These are phyloP conservation scores for Pulchroboletus neoregius DNA, from an alignment of 1,284 basidiomycete genomes.

Conservation along the genomic window DNA sequence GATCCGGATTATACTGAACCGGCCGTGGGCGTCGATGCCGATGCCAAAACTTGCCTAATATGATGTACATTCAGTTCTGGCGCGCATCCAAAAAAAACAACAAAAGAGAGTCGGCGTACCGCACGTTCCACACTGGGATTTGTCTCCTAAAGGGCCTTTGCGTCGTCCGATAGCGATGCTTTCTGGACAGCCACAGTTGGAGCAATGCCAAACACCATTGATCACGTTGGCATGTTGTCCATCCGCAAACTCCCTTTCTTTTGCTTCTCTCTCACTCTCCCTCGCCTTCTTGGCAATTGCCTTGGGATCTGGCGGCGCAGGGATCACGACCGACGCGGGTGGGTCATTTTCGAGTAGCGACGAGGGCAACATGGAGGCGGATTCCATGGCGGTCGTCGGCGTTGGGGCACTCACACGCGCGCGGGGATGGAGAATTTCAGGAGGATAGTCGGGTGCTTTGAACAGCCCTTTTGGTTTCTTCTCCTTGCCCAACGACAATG, in stretches of 20 bases:
- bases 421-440: slow-evolving; percentile 52
- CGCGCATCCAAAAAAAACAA: background rate
- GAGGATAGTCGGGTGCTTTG: slow-evolving; percentile 61
- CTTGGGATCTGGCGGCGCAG: slow-evolving; percentile 43
- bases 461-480: slow-evolving; percentile 70
- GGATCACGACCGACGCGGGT: slow-evolving; percentile 35
- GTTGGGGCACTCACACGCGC: slow-evolving; percentile 56
- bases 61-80: slow-evolving; percentile 1
- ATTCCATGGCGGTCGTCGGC: slow-evolving; percentile 62
- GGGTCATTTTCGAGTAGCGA: slow-evolving; percentile 50
- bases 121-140: slow-evolving; percentile 88
- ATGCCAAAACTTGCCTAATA: slow-evolving; percentile 80
- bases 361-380: slow-evolving; percentile 51
- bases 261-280: slow-evolving; percentile 74
- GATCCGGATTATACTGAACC: slow-evolving; percentile 71
- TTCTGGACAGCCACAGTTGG: slow-evolving; percentile 87
- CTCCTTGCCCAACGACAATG: slow-evolving; percentile 47
- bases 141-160: slow-evolving; percentile 87
- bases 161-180: slow-evolving; percentile 76
- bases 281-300: slow-evolving; percentile 57
- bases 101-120: slow-evolving; percentile 50
- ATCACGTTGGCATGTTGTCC: slow-evolving; percentile 79
- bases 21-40: slow-evolving; percentile 74
- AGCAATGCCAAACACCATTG: slow-evolving; percentile 88
- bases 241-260: slow-evolving; percentile 76